Percentiles rank a stretch among this genome's conserved stretches.
Evolutionary conservation across 306 rosid genomes (phyloP).

Genomic region (Spatholobus suberectus): DNA sequence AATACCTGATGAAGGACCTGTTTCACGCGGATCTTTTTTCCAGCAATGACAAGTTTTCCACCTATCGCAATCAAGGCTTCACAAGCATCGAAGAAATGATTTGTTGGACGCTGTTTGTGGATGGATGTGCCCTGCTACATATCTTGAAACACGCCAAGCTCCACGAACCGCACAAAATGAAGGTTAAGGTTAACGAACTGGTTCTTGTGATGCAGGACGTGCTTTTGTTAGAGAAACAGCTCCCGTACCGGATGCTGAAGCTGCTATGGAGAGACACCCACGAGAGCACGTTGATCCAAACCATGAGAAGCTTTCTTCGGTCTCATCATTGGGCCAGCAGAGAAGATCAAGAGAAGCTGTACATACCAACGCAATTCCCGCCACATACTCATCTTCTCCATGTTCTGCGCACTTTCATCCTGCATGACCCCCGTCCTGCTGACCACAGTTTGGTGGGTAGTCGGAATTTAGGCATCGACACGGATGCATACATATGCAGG

Average conservation of each 20-base stretch:
- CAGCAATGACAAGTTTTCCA: neutral
- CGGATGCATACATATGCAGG: neutral
- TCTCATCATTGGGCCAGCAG: neutral
- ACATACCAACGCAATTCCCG: neutral
- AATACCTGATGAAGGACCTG: neutral
- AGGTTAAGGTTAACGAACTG: neutral
- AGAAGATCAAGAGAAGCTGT: neutral
- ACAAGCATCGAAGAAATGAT: neutral
- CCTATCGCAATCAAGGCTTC: neutral
- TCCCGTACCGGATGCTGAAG: neutral
- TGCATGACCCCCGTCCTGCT: too few relatives aligned
- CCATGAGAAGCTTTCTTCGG: neutral
- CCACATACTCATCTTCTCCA: conserved; percentile 20
- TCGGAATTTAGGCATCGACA: too few relatives aligned
- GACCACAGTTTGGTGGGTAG: too few relatives aligned
- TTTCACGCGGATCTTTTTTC: neutral
- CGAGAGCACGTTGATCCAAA: fast-evolving
- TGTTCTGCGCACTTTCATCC: neutral
- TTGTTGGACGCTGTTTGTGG: neutral
- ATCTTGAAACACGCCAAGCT: neutral
- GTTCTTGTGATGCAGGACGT: conserved; percentile 30
- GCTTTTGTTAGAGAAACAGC: conserved; percentile 40
- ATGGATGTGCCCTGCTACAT: conserved; percentile 19
- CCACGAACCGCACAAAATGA: neutral
- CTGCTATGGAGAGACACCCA: neutral